These are phyloP conservation scores for Eimeria acervulina DNA, from an alignment of 169 alveolate genomes.

Conservation along the genomic window DNA sequence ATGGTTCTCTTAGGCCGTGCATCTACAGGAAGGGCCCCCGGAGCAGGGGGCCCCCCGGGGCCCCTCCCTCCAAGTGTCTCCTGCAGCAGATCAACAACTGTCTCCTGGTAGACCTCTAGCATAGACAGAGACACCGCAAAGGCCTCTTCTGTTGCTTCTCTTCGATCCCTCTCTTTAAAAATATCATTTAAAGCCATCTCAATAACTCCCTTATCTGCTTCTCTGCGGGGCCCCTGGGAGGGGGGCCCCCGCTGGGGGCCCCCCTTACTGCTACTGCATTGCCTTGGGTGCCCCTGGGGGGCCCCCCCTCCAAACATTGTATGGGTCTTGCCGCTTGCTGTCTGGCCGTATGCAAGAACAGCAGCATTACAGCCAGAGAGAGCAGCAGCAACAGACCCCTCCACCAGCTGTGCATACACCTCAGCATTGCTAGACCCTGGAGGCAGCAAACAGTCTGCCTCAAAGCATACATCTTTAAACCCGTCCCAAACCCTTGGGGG, in stretches of 20 bases:
- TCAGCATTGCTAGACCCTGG: slow-evolving; percentile 87
- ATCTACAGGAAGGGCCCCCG: neutral
- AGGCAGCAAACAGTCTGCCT: slow-evolving; percentile 88
- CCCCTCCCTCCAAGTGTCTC: neutral
- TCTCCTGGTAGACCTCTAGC: slow-evolving; percentile 48
- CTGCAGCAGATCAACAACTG: neutral
- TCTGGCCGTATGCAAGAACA: slow-evolving; percentile 97
- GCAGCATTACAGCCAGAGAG: slow-evolving; percentile 94
- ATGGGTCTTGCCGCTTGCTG: slow-evolving; percentile 98
- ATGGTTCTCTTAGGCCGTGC: slow-evolving; percentile 32
- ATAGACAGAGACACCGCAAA: slow-evolving; percentile 28
- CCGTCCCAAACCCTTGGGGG: slow-evolving; percentile 67
- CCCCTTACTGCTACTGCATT: neutral
- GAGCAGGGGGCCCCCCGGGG: neutral
- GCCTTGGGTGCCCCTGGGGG: slow-evolving; percentile 90
- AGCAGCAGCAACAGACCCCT: slow-evolving; percentile 90
- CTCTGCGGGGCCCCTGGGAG: neutral
- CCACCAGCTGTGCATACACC: slow-evolving; percentile 88
- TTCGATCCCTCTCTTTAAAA: neutral
- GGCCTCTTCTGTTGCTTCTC: neutral
- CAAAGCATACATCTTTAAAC: slow-evolving; percentile 29
- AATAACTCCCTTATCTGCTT: neutral
- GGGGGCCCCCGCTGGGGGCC: slow-evolving; percentile 5
- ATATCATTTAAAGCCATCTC: slow-evolving; percentile 21
- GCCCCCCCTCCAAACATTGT: slow-evolving; percentile 97